Percentiles rank a stretch among this genome's conserved stretches.
Evolutionary conservation across 2,329 filamentous ascomycete genomes (phyloP).

Genomic region (Ascochyta koolunga): DNA sequence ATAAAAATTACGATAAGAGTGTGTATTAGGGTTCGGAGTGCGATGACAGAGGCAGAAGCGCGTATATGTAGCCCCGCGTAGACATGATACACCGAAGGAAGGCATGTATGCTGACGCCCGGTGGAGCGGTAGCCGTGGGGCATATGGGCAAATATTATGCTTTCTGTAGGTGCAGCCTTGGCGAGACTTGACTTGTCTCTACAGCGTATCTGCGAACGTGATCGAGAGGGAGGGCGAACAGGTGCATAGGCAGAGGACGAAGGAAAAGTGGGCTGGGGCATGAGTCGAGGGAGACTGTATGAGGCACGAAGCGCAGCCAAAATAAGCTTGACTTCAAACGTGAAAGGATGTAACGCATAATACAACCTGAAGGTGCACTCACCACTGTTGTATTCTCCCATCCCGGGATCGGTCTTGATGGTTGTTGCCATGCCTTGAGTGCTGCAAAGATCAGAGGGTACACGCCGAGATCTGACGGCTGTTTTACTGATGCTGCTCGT

Average conservation of each 20-base stretch:
- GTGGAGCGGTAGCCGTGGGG: slow-evolving; percentile 33
- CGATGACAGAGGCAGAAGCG: slow-evolving; percentile 29
- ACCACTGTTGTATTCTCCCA: slow-evolving; percentile 44
- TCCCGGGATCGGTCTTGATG: slow-evolving; percentile 43
- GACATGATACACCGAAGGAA: slow-evolving; percentile 21
- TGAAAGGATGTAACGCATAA: slow-evolving; percentile 34
- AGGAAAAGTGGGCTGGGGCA: slow-evolving; percentile 19
- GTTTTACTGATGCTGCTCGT: neutral
- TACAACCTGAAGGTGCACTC: slow-evolving; percentile 20
- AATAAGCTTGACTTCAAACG: slow-evolving; percentile 42
- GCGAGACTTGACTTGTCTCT: slow-evolving; percentile 44
- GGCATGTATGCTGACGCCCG: slow-evolving; percentile 34
- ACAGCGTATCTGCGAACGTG: slow-evolving; percentile 24
- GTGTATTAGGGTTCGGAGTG: slow-evolving; percentile 34
- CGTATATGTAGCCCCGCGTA: slow-evolving; percentile 43
- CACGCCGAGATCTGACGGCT: neutral
- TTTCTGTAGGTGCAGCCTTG: slow-evolving; percentile 25
- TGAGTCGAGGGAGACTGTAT: slow-evolving; percentile 16
- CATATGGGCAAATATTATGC: slow-evolving; percentile 34
- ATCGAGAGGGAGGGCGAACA: slow-evolving; percentile 21
- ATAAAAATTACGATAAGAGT: slow-evolving; percentile 39
- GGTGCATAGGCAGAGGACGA: slow-evolving; percentile 18
- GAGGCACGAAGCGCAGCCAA: slow-evolving; percentile 39
- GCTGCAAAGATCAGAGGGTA: slow-evolving; percentile 34
- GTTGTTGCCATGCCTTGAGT: slow-evolving; percentile 40